Evolutionary conservation across 768 basidiomycete genomes (phyloP).

Genomic region (Macrolepiota albuminosa): DNA sequence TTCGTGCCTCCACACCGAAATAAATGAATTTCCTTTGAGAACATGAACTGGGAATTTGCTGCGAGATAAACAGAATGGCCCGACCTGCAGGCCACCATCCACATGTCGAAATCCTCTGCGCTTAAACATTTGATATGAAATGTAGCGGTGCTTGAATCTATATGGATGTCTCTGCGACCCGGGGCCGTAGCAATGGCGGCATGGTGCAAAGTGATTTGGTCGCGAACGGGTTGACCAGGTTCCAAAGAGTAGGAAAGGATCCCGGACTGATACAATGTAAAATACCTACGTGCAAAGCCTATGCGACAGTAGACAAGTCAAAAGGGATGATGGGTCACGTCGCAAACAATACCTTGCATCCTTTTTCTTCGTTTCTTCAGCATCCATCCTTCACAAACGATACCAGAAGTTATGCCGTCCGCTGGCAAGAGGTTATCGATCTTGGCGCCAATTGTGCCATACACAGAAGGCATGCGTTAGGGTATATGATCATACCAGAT

Average conservation of each 20-base stretch:
- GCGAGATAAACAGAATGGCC: conserved; percentile 4
- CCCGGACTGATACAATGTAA: conserved; percentile 63
- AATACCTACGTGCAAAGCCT: conserved; percentile 87
- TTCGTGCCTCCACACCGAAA: conserved; percentile 39
- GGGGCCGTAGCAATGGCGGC: conserved; percentile 74
- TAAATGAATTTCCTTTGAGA: conserved; percentile 56
- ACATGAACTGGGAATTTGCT: neutral
- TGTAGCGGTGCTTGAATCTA: conserved; percentile 71
- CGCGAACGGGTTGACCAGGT: conserved; percentile 66
- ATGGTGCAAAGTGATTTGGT: conserved; percentile 58
- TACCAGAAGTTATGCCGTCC: conserved; percentile 12
- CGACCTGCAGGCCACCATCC: conserved; percentile 76
- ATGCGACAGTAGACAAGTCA: conserved; percentile 4
- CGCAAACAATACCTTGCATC: conserved; percentile 65
- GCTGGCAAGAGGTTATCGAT: neutral
- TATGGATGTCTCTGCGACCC: conserved; percentile 76
- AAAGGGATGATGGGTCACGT: neutral
- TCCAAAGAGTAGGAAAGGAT: conserved; percentile 72
- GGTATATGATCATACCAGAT: conserved; percentile 1
- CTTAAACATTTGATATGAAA: conserved; percentile 82
- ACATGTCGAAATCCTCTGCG: conserved; percentile 61
- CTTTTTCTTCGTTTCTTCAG: conserved; percentile 85
- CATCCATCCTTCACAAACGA: conserved; percentile 71
- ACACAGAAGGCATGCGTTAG: conserved; percentile 3
- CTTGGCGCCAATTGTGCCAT: neutral